Evolutionary conservation across 2,329 filamentous ascomycete genomes (phyloP).

Genomic region (Phoma sp.): DNA sequence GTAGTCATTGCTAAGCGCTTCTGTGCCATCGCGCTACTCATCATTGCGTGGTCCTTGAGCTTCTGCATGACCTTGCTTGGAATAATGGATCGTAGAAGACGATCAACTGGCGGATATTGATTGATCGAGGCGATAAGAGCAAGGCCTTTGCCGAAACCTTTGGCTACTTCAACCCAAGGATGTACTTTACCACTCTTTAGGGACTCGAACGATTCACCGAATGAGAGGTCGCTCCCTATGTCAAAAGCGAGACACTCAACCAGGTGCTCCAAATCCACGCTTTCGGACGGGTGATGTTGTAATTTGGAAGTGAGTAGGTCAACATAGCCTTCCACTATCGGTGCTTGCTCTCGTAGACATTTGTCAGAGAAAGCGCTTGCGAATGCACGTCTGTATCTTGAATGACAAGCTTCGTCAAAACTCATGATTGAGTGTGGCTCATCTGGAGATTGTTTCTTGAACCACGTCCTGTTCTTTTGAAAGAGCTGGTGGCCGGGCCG

Average conservation of each 20-base stretch:
- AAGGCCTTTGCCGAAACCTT: constrained; percentile 38
- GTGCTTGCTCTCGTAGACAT: constrained; percentile 32
- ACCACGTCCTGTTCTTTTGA: constrained; percentile 33
- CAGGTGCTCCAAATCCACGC: constrained; percentile 27
- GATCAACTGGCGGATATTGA: constrained; percentile 34
- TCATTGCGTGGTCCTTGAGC: constrained; percentile 30
- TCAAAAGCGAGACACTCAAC: constrained; percentile 35
- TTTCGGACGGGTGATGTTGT: background rate
- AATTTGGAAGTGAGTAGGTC: constrained; percentile 32
- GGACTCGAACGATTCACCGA: constrained; percentile 58
- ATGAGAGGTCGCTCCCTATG: constrained; percentile 57
- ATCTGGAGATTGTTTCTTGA: constrained; percentile 34
- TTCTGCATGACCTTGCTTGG: constrained; percentile 34
- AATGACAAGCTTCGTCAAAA: constrained; percentile 32
- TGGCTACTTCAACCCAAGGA: constrained; percentile 47
- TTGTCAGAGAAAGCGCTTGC: constrained; percentile 39
- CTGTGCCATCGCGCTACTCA: constrained; percentile 33
- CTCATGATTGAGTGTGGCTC: constrained; percentile 37
- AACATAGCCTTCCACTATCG: constrained; percentile 35
- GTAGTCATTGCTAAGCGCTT: constrained; percentile 29
- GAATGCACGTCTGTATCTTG: constrained; percentile 34
- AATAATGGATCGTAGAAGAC: constrained; percentile 31
- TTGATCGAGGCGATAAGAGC: constrained; percentile 39
- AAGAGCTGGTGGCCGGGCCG: constrained; percentile 34
- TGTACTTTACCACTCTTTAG: constrained; percentile 47